Conservation (phyloP, 768 basidiomycete species). For the Infundibulicybe gibba region DNA sequence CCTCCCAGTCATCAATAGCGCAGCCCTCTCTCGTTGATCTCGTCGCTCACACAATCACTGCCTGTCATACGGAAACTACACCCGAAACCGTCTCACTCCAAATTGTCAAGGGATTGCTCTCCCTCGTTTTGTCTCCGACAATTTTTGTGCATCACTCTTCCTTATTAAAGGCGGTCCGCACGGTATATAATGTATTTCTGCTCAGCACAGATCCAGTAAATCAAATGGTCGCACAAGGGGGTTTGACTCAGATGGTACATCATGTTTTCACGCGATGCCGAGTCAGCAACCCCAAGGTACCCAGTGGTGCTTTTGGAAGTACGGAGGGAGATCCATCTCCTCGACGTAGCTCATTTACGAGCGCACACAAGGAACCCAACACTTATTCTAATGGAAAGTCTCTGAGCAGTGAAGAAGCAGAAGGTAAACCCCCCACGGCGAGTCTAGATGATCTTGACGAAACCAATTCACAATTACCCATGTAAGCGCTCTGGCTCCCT, state of each 20-base stretch:
- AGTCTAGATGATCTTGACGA: too few relatives aligned
- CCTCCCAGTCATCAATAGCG: conserved; percentile 46
- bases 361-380: neutral
- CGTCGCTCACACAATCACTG: conserved; percentile 91
- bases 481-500: too few relatives aligned
- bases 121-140: conserved; percentile 83
- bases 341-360: conserved; percentile 6
- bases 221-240: conserved; percentile 97
- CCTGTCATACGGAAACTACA: conserved; percentile 84
- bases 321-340: conserved; percentile 15
- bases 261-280: conserved; percentile 89
- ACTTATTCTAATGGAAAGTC: too few relatives aligned
- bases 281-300: conserved; percentile 22
- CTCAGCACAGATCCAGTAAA: conserved; percentile 88
- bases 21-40: conserved; percentile 84
- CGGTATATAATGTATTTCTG: conserved; percentile 97
- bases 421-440: too few relatives aligned
- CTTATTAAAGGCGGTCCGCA: conserved; percentile 91
- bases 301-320: conserved; percentile 14
- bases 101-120: conserved; percentile 92
- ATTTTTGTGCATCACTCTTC: conserved; percentile 94
- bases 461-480: too few relatives aligned
- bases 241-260: conserved; percentile 96
- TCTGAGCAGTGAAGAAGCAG: too few relatives aligned
- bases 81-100: conserved; percentile 92